Evolutionary conservation across 306 rosid genomes (phyloP).

Genomic region (Luffa acutangula): DNA sequence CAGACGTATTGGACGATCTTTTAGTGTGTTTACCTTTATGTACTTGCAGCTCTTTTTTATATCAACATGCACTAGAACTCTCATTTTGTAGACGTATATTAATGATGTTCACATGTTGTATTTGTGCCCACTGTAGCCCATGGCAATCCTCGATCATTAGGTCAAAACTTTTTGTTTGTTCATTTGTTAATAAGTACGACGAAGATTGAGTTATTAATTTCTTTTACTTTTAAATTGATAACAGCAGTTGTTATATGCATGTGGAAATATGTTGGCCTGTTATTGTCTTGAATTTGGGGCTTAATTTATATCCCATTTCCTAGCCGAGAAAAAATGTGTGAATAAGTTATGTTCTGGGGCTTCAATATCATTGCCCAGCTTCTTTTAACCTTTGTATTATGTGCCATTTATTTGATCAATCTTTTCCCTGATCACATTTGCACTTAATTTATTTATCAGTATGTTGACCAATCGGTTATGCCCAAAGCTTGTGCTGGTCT

Average conservation of each 20-base stretch:
- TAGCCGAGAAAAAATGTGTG: neutral
- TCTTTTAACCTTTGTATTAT: neutral
- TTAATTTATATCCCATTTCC: conserved; percentile 1
- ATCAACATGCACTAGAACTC: conserved; percentile 1
- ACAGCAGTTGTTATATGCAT: neutral
- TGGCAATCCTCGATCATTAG: neutral
- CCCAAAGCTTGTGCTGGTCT: conserved; percentile 82
- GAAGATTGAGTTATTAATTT: neutral
- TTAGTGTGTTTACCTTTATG: neutral
- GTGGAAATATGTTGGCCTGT: neutral
- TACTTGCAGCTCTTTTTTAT: neutral
- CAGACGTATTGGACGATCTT: neutral
- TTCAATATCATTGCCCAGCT: neutral
- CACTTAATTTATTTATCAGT: conserved; percentile 39
- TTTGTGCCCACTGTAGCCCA: neutral
- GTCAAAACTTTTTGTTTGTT: neutral
- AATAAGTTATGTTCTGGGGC: neutral
- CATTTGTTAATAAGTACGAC: neutral
- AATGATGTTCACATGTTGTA: neutral
- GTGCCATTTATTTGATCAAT: neutral
- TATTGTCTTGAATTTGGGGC: neutral
- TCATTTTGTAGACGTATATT: neutral
- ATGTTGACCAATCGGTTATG: conserved; percentile 62
- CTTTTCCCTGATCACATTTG: conserved; percentile 13
- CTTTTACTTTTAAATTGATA: neutral